phyloP scores from a whole-genome alignment of 352 stramenopile species.

The Achlya hypogyna region DNA sequence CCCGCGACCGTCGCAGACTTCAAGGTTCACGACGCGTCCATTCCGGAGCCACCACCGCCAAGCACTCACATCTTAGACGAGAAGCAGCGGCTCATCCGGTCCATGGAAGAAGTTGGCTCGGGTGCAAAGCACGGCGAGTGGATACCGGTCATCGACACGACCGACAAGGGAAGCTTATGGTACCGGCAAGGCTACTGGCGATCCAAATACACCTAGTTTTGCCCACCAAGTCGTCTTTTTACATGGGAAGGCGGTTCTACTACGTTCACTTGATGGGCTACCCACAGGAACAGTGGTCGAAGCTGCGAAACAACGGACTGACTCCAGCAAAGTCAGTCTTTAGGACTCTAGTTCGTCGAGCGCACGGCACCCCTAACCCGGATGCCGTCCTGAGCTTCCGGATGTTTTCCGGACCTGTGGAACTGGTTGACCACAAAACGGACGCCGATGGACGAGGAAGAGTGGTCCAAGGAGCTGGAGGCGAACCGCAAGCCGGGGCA shows the following conservation, averaged over 20 bases:
- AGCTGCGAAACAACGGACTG: too few relatives aligned
- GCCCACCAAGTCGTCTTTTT: neutral
- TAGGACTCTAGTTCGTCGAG: too few relatives aligned
- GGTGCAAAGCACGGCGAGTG: neutral
- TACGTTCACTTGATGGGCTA: too few relatives aligned
- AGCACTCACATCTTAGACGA: constrained; percentile 25
- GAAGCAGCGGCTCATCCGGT: constrained; percentile 33
- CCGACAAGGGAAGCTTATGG: constrained; percentile 24
- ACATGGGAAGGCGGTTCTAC: too few relatives aligned
- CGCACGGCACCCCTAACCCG: too few relatives aligned
- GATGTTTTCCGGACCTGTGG: too few relatives aligned
- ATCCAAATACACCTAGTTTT: constrained; percentile 28
- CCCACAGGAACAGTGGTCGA: too few relatives aligned
- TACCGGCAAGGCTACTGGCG: constrained; percentile 50
- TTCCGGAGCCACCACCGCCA: constrained; percentile 5
- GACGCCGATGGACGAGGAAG: constrained; percentile 39
- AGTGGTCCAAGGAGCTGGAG: constrained; percentile 85
- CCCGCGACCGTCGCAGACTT: neutral
- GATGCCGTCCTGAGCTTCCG: too few relatives aligned
- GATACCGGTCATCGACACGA: constrained; percentile 12
- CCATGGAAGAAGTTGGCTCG: constrained; percentile 28
- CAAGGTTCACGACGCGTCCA: neutral
- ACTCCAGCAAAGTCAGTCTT: too few relatives aligned
- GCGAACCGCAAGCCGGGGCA: constrained; percentile 82
- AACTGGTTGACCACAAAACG: neutral